Conservation (phyloP, 768 basidiomycete genomes). For the Neoboletus magnificus region DNA sequence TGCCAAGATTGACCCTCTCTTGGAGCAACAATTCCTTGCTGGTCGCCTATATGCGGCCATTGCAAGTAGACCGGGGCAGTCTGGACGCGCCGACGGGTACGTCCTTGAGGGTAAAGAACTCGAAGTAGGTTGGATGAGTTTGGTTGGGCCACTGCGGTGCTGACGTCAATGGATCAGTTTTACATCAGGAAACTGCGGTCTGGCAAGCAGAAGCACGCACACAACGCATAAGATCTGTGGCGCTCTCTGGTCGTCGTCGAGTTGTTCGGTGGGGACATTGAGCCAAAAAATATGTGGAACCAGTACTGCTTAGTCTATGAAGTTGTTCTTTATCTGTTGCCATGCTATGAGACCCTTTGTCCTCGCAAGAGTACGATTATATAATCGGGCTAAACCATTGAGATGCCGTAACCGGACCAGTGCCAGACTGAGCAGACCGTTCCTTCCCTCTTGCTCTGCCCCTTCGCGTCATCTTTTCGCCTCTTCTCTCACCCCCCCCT, state of each 20-base stretch:
- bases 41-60: constrained; percentile 94
- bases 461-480: constrained; percentile 32
- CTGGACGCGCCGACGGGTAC: constrained; percentile 95
- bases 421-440: constrained; percentile 16
- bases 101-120: constrained; percentile 98
- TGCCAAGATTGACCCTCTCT: constrained; percentile 85
- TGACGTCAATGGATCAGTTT: constrained; percentile 55
- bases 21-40: constrained; percentile 88
- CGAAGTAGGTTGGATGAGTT: constrained; percentile 55
- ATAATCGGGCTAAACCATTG: constrained; percentile 15
- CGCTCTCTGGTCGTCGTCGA: background rate
- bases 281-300: background rate
- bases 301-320: background rate
- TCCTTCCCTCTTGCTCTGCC: constrained; percentile 27
- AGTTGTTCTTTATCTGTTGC: background rate
- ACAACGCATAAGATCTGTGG: constrained; percentile 37
- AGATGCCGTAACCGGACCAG: constrained; percentile 33
- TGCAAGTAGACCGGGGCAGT: constrained; percentile 95
- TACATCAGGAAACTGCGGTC: constrained; percentile 91
- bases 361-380: constrained; percentile 11
- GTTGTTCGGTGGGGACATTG: background rate
- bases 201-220: constrained; percentile 93
- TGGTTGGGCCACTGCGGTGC: constrained; percentile 1
- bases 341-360: constrained; percentile 5
- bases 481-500: constrained; percentile 5